phyloP scores from a whole-genome alignment of 2,329 filamentous ascomycete species.

The Fusarium musae region DNA sequence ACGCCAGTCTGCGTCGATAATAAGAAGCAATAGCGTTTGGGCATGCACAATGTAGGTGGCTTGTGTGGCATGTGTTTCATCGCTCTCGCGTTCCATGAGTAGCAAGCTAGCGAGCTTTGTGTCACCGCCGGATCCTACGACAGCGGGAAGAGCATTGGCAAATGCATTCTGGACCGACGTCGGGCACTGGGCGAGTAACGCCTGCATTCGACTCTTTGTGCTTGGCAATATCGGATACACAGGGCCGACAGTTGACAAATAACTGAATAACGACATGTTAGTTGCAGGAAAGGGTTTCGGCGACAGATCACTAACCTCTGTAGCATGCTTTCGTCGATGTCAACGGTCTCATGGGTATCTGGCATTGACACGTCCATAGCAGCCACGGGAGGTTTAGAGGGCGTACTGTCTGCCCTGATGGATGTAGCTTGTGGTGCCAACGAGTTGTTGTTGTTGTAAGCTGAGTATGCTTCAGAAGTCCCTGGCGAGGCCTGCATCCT shows the following conservation, averaged over 20 bases:
- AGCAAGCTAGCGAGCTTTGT: slow-evolving; percentile 59
- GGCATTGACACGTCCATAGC: slow-evolving; percentile 51
- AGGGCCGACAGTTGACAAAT: slow-evolving; percentile 72
- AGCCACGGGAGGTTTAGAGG: slow-evolving; percentile 51
- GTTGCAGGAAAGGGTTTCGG: neutral
- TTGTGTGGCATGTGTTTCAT: slow-evolving; percentile 51
- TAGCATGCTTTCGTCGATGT: slow-evolving; percentile 58
- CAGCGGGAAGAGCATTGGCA: slow-evolving; percentile 69
- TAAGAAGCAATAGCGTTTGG: slow-evolving; percentile 73
- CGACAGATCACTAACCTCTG: slow-evolving; percentile 53
- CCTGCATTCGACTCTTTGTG: slow-evolving; percentile 65
- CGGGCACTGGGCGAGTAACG: slow-evolving; percentile 67
- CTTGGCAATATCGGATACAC: slow-evolving; percentile 73
- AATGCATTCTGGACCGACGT: slow-evolving; percentile 71
- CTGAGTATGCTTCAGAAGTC: slow-evolving; percentile 47
- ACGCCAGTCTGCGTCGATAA: slow-evolving; percentile 69
- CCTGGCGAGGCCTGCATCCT: slow-evolving; percentile 56
- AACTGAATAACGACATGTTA: slow-evolving; percentile 55
- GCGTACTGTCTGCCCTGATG: slow-evolving; percentile 52
- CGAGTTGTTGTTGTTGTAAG: slow-evolving; percentile 54
- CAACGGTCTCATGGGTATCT: slow-evolving; percentile 48
- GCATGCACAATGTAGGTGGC: slow-evolving; percentile 67
- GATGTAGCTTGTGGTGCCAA: slow-evolving; percentile 59
- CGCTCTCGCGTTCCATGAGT: slow-evolving; percentile 63
- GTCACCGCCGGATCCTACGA: slow-evolving; percentile 53